Evolutionary conservation across 2,329 filamentous ascomycete species (phyloP).

Genomic region (Fusarium clavum): DNA sequence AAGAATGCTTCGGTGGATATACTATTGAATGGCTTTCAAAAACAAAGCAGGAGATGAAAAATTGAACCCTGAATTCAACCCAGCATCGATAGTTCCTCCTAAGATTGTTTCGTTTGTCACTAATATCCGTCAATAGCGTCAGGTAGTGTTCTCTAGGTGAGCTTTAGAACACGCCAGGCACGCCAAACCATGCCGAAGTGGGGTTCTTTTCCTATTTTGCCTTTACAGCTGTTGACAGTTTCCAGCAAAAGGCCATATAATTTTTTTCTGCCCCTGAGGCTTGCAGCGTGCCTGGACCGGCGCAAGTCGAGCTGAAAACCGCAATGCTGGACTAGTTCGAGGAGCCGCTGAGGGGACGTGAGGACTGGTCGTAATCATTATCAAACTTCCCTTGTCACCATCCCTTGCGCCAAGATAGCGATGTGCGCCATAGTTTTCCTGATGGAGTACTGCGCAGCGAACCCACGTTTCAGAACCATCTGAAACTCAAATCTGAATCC

Average conservation of each 20-base stretch:
- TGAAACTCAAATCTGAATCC: conserved; percentile 31
- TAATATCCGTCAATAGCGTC: conserved; percentile 34
- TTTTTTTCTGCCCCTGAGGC: conserved; percentile 24
- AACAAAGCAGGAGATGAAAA: neutral
- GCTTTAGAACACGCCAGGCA: conserved; percentile 17
- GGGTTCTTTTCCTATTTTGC: conserved; percentile 5
- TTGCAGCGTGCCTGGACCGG: conserved; percentile 15
- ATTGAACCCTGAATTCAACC: conserved; percentile 28
- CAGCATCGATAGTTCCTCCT: conserved; percentile 30
- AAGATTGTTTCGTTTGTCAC: conserved; percentile 41
- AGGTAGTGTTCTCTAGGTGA: conserved; percentile 15
- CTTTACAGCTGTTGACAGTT: conserved; percentile 12
- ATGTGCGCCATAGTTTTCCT: conserved; percentile 21
- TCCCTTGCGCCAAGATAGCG: conserved; percentile 7
- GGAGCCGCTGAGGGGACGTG: conserved; percentile 10
- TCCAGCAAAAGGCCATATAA: neutral
- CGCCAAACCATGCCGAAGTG: neutral
- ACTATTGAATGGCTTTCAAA: neutral
- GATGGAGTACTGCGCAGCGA: conserved; percentile 9
- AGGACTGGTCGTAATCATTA: conserved; percentile 15
- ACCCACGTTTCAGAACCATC: conserved; percentile 32
- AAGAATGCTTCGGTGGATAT: conserved; percentile 4
- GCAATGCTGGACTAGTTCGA: neutral
- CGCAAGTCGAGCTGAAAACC: neutral
- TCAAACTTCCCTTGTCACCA: conserved; percentile 3